These are phyloP conservation scores for Psidium friedrichsthalianum DNA, from an alignment of 345 rosid species.

Conservation along the genomic window DNA sequence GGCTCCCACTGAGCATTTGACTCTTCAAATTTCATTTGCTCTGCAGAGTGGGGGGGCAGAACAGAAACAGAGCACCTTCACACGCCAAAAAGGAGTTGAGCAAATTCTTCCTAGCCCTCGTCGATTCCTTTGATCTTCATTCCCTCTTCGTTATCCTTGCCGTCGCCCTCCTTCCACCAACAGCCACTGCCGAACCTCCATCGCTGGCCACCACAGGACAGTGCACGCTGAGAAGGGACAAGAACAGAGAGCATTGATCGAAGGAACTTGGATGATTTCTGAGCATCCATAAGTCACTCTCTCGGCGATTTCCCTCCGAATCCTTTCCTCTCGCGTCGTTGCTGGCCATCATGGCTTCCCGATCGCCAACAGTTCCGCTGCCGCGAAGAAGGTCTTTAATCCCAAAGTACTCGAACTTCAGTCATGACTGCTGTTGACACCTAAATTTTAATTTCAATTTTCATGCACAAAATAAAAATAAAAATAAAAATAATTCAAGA, in stretches of 20 bases:
- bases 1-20: too few species aligned
- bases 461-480: too few species aligned
- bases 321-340: fast-evolving
- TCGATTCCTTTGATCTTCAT: neutral
- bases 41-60: too few species aligned
- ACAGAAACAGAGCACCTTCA: neutral
- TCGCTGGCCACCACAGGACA: neutral
- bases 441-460: too few species aligned
- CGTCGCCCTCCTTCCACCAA: neutral
- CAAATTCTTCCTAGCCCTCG: neutral
- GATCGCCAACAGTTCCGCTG: fast-evolving
- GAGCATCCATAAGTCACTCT: too few species aligned
- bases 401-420: fast-evolving
- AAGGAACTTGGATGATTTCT: neutral
- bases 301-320: fast-evolving
- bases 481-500: too few species aligned
- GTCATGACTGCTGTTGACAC: fast-evolving
- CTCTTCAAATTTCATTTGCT: too few species aligned
- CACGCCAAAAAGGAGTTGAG: neutral
- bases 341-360: fast-evolving
- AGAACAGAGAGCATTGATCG: neutral
- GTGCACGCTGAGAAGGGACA: neutral
- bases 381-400: fast-evolving
- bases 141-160: neutral
- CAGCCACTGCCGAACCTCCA: neutral